Evolutionary conservation across 768 basidiomycete genomes (phyloP).

Genomic region (Lentinula raphanica): DNA sequence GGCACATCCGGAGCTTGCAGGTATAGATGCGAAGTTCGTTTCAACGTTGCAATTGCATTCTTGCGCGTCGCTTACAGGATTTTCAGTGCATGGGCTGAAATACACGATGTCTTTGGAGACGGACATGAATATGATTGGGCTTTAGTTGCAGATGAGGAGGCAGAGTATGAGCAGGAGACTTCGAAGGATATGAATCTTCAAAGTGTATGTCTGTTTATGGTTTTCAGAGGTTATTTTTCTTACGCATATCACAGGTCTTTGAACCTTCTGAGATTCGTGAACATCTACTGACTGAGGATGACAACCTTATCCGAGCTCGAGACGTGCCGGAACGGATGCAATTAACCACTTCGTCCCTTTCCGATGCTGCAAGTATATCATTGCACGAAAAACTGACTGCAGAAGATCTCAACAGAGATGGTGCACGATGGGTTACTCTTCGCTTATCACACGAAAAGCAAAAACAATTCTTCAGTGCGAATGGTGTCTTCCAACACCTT

Average conservation of each 20-base stretch:
- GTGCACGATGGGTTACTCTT: slow-evolving; percentile 84
- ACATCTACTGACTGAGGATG: slow-evolving; percentile 85
- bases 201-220: slow-evolving; percentile 50
- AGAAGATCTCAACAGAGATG: slow-evolving; percentile 63
- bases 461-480: slow-evolving; percentile 64
- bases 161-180: slow-evolving; percentile 37
- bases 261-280: slow-evolving; percentile 95
- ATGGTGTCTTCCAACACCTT: slow-evolving; percentile 55
- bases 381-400: slow-evolving; percentile 60
- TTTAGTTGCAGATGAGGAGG: slow-evolving; percentile 74
- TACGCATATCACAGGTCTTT: slow-evolving; percentile 64
- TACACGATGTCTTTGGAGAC: slow-evolving; percentile 93
- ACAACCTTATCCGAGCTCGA: slow-evolving; percentile 83
- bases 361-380: slow-evolving; percentile 54
- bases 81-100: slow-evolving; percentile 87
- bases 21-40: slow-evolving; percentile 79
- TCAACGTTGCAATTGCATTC: neutral
- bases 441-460: slow-evolving; percentile 64
- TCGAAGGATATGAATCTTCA: slow-evolving; percentile 80
- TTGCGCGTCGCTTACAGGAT: slow-evolving; percentile 4
- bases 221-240: slow-evolving; percentile 8
- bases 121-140: slow-evolving; percentile 98
- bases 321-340: slow-evolving; percentile 98
- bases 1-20: slow-evolving; percentile 65
- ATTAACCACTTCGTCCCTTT: slow-evolving; percentile 80